Evolutionary conservation across 73 alveolate species (phyloP).

Genomic region (Paramecium tetraurelia): DNA sequence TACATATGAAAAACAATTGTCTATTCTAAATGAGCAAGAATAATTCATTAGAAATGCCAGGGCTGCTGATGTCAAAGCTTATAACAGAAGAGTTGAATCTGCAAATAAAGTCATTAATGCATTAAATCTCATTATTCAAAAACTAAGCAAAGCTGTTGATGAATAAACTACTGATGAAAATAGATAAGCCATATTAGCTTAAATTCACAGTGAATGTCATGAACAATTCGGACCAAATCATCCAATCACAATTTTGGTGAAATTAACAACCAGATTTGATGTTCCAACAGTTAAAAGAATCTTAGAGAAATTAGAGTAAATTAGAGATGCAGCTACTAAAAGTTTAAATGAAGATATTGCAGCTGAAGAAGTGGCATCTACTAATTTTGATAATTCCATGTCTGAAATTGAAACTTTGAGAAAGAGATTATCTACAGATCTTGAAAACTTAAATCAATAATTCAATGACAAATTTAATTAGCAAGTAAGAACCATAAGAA

Average conservation of each 20-base stretch:
- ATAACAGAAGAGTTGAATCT: slow-evolving; percentile 6
- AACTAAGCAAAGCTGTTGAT: slow-evolving; percentile 27
- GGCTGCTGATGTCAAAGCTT: slow-evolving; percentile 19
- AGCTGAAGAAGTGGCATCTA: slow-evolving; percentile 31
- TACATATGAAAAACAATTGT: slow-evolving; percentile 21
- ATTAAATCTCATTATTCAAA: slow-evolving; percentile 7
- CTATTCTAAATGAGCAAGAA: background rate
- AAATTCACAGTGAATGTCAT: background rate
- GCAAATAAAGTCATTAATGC: slow-evolving; percentile 49
- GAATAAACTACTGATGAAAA: background rate
- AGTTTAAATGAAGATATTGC: slow-evolving; percentile 25
- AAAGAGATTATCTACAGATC: background rate
- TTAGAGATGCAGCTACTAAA: slow-evolving; percentile 30
- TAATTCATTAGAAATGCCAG: slow-evolving; percentile 43
- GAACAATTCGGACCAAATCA: slow-evolving; percentile 45
- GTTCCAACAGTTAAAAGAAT: slow-evolving; percentile 31
- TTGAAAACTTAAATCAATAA: background rate
- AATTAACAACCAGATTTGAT: slow-evolving; percentile 9
- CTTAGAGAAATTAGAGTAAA: slow-evolving; percentile 4
- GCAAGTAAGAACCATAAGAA: background rate
- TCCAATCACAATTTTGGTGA: slow-evolving; percentile 25
- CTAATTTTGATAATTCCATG: background rate
- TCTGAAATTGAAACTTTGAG: slow-evolving; percentile 16
- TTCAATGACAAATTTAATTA: background rate
- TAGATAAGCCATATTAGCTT: background rate